Evolutionary conservation across 202 grass and related monocot species (phyloP).

Genomic region (Carex arenaria): DNA sequence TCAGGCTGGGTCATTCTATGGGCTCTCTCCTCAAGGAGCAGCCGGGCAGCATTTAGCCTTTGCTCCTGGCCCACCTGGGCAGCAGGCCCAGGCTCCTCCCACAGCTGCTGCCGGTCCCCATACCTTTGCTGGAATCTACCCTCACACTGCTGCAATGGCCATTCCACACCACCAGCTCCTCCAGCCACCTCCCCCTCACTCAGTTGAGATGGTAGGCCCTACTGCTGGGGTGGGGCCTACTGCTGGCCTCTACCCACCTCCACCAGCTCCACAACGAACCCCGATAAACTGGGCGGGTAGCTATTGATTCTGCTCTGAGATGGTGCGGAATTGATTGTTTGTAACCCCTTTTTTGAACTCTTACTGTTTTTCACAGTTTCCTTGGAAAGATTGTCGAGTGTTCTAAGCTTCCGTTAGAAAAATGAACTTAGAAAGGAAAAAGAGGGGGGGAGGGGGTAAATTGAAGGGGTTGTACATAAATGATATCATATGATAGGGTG

Average conservation of each 20-base stretch:
- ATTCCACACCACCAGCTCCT: slow-evolving; percentile 53
- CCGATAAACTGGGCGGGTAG: slow-evolving; percentile 66
- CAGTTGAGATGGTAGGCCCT: slow-evolving; percentile 61
- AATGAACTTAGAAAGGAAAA: slow-evolving; percentile 10
- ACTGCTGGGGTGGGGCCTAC: slow-evolving; percentile 34
- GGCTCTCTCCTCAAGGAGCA: slow-evolving; percentile 37
- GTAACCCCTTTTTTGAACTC: slow-evolving; percentile 24
- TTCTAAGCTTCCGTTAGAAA: slow-evolving; percentile 10
- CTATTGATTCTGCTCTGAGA: slow-evolving; percentile 45
- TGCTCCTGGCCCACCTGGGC: slow-evolving; percentile 31
- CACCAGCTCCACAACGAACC: slow-evolving; percentile 55
- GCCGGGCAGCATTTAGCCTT: slow-evolving; percentile 59
- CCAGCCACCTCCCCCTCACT: slow-evolving; percentile 62
- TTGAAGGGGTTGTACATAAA: slow-evolving; percentile 17
- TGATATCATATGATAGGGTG: slow-evolving; percentile 22
- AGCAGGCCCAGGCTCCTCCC: neutral
- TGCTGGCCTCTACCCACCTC: slow-evolving; percentile 13
- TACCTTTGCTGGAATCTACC: slow-evolving; percentile 60
- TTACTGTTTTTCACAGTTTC: slow-evolving; percentile 12
- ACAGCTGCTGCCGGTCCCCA: slow-evolving; percentile 43
- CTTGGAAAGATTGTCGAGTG: slow-evolving; percentile 9
- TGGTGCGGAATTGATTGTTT: slow-evolving; percentile 15
- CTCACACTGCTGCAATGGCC: slow-evolving; percentile 45
- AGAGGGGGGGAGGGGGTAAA: neutral
- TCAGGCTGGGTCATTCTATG: slow-evolving; percentile 54